Conservation (phyloP, 2,329 filamentous ascomycete species). For the Curvularia spicifera region DNA sequence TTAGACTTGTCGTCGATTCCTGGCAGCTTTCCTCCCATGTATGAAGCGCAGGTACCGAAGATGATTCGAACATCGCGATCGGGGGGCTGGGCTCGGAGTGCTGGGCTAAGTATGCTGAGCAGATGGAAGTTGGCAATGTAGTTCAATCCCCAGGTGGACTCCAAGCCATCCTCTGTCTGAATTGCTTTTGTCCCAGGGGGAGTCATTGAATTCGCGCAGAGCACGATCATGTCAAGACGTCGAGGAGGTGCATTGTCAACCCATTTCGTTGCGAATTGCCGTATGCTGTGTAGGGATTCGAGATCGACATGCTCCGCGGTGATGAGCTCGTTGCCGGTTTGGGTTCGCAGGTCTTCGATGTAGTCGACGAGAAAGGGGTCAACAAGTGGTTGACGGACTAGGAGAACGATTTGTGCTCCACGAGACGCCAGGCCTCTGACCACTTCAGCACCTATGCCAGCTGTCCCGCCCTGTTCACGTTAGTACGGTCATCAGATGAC, state of each 20-base stretch:
- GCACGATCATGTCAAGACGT: slow-evolving; percentile 85
- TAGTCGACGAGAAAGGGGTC: slow-evolving; percentile 93
- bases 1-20: slow-evolving; percentile 65
- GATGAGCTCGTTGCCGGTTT: slow-evolving; percentile 82
- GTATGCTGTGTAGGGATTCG: slow-evolving; percentile 84
- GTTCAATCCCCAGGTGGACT: slow-evolving; percentile 92
- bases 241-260: slow-evolving; percentile 92
- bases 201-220: slow-evolving; percentile 81
- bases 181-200: slow-evolving; percentile 67
- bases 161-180: slow-evolving; percentile 78
- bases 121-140: slow-evolving; percentile 96
- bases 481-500: slow-evolving; percentile 29
- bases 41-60: slow-evolving; percentile 84
- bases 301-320: slow-evolving; percentile 96
- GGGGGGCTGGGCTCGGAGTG: slow-evolving; percentile 86
- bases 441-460: slow-evolving; percentile 83
- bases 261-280: slow-evolving; percentile 95
- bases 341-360: slow-evolving; percentile 81
- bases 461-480: slow-evolving; percentile 74
- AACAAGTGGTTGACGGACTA: slow-evolving; percentile 79
- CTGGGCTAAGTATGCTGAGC: slow-evolving; percentile 87
- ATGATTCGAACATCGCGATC: slow-evolving; percentile 92
- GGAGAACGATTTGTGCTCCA: slow-evolving; percentile 88
- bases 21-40: slow-evolving; percentile 77
- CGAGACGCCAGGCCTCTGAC: slow-evolving; percentile 76